Evolutionary conservation across 1,284 basidiomycete species (phyloP).

Genomic region (Trichosporon asahii): DNA sequence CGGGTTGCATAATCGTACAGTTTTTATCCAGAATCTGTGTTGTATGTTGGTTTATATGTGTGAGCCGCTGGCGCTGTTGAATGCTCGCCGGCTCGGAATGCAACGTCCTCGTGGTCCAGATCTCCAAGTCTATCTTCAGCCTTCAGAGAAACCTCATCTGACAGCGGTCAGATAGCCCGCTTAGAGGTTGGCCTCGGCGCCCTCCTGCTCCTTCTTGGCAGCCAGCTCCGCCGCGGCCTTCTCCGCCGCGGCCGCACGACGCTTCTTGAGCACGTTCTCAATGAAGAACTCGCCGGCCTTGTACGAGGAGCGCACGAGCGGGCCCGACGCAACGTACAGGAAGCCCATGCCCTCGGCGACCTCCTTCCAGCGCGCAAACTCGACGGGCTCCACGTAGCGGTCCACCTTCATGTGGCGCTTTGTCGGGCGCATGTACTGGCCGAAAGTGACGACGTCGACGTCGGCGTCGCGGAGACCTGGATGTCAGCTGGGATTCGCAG

Average conservation of each 20-base stretch:
- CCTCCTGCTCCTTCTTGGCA: slow-evolving; percentile 11
- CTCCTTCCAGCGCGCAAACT: slow-evolving; percentile 88
- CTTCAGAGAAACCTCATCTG: too few species aligned
- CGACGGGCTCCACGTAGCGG: slow-evolving; percentile 87
- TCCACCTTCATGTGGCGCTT: slow-evolving; percentile 99
- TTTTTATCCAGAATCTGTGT: neutral
- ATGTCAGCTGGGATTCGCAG: slow-evolving; percentile 12
- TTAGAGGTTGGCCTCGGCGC: neutral
- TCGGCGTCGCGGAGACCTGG: slow-evolving; percentile 78
- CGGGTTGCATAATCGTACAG: neutral
- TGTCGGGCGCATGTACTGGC: slow-evolving; percentile 99
- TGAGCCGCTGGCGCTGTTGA: neutral
- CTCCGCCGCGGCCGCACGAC: slow-evolving; percentile 42
- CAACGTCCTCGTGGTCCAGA: neutral
- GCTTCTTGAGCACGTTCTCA: slow-evolving; percentile 69
- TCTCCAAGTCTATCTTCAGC: too few species aligned
- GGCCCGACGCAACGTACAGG: slow-evolving; percentile 94
- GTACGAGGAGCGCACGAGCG: slow-evolving; percentile 92
- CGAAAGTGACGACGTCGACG: slow-evolving; percentile 98
- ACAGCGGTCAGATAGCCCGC: too few species aligned
- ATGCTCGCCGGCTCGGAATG: neutral
- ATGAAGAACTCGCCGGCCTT: slow-evolving; percentile 95
- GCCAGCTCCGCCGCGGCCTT: slow-evolving; percentile 38
- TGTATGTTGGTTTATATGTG: neutral
- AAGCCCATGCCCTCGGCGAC: slow-evolving; percentile 92